A percentile compares a stretch with the other conserved stretches of the same genome.
Conservation (phyloP, 805 yeast species). For the Cyberlindnera maclurae region DNA sequence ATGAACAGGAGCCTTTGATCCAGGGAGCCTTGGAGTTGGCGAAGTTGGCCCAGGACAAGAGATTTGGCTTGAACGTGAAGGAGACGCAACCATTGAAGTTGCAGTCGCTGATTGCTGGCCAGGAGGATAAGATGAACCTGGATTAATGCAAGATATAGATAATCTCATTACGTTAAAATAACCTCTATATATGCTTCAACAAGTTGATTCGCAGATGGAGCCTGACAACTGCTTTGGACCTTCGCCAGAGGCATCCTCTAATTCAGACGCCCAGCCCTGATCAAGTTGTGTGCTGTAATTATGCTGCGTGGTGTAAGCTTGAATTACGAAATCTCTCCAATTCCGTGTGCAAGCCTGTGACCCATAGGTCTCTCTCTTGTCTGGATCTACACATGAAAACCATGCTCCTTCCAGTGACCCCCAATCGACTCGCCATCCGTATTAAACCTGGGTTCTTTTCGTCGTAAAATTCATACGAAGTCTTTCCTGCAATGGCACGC, state of each 20-base stretch:
- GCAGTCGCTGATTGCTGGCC: constrained; percentile 2
- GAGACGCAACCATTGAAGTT: constrained; percentile 53
- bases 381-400: constrained; percentile 78
- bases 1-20: constrained; percentile 34
- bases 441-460: constrained; percentile 37
- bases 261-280: no score
- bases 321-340: constrained; percentile 26
- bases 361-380: constrained; percentile 84
- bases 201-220: no score
- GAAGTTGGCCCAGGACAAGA: constrained; percentile 53
- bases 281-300: no score
- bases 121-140: constrained; percentile 12
- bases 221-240: no score
- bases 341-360: constrained; percentile 31
- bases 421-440: constrained; percentile 45
- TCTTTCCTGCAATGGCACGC: constrained; percentile 32
- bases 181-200: no score
- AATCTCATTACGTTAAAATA: not conserved
- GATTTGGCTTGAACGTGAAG: constrained; percentile 61
- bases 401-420: constrained; percentile 59
- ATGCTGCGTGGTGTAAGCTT: not conserved
- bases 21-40: constrained; percentile 48
- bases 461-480: not conserved
- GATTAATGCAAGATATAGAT: constrained; percentile 5
- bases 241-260: no score